These are phyloP conservation scores for Beauveria pseudobassiana DNA, from an alignment of 2,329 filamentous ascomycete genomes.

Conservation along the genomic window DNA sequence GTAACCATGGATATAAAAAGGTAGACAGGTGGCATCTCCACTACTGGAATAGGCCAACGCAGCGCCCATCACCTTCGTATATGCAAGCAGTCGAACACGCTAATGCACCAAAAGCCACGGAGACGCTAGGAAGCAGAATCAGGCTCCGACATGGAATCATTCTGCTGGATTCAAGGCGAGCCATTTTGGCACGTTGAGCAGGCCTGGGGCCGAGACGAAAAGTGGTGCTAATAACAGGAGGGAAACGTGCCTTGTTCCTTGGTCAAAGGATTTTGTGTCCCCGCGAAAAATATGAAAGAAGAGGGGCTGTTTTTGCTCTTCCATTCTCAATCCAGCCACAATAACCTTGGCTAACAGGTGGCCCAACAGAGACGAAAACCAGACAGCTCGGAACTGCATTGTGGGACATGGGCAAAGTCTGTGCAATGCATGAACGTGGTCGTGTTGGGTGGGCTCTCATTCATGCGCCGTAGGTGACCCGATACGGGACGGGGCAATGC, in stretches of 20 bases:
- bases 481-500: background rate
- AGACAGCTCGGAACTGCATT: background rate
- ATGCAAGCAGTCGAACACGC: background rate
- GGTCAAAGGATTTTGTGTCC: background rate
- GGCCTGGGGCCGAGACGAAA: background rate
- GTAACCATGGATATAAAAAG: constrained; percentile 2
- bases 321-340: no score
- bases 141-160: background rate
- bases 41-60: background rate
- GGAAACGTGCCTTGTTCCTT: background rate
- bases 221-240: background rate
- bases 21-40: background rate
- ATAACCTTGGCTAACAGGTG: no score
- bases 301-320: background rate
- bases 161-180: background rate
- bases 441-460: background rate
- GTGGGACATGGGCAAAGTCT: background rate
- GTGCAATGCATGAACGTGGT: background rate
- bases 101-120: background rate
- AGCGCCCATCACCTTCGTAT: background rate
- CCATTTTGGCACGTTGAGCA: background rate
- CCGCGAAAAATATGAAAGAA: no score
- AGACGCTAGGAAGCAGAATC: background rate
- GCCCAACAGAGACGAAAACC: background rate
- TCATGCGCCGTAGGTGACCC: background rate